Base-by-base conservation (phyloP, 1,284 basidiomycete species). In the Cutaneotrichosporon curvatum region DNA sequence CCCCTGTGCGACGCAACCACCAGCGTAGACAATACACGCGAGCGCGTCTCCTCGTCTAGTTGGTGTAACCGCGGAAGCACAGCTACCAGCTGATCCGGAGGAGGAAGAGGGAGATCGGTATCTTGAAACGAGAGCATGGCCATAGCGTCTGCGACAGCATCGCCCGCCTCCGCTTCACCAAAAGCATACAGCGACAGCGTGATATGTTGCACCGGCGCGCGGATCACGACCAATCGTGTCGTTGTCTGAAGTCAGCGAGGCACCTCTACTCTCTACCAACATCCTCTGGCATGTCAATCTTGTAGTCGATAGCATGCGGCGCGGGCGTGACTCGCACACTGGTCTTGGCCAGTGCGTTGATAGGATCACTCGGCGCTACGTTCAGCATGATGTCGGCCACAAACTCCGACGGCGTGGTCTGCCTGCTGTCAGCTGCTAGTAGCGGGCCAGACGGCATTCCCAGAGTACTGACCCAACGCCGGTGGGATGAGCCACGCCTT, bases 271-370 rank as follows among this genome's bases (percentile, higher is more conserved):
- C n/a, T 7, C 1, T n/a, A 38, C 50, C 21, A n/a, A 51, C 50
- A 2, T 37, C 45, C 23, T 23, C 32, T 0, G 45, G 41, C 51
- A 53, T 53, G 30, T 49, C 41, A 16, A 53, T 15, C 12, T 25
- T 23, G 30, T 34, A 53, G 20, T 49, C 47, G 1, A 53, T 22
- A 11, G 44, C 37, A 8, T 53, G 51, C 18, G 38, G 23, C 1
- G 44, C 40, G 4, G 33, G 40, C 8, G n/a, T 19, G 2, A 49
- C 44, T 0, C 10, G 10, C 4, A 22, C 30, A 1, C 21, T 28
- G 11, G 51, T 49, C 9, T 40, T 38, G 10, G 34, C 51, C 1
- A 49, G 33, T 4, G 51, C 51, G 42, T 53, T 53, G 8, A 48
- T 34, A 9, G 51, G 44, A 1, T 48, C 47, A 1, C 20, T 18